Evolutionary conservation across 805 yeast genomes (phyloP).

Genomic region (Candida silvatica): DNA sequence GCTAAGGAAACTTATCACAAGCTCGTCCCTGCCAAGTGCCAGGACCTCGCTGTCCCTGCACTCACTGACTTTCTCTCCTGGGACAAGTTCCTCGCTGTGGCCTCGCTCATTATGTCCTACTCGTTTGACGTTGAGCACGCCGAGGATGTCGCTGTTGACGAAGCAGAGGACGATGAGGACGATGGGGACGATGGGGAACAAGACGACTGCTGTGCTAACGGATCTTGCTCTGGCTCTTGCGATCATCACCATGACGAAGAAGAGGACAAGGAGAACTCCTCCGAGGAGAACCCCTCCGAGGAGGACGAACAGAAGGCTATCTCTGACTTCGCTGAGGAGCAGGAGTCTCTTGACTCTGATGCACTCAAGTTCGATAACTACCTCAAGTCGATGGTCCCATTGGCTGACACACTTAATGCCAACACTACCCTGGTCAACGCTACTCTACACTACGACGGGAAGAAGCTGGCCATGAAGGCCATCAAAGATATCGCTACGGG

Average conservation of each 20-base stretch:
- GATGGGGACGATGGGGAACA: slow-evolving; percentile 12
- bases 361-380: slow-evolving; percentile 22
- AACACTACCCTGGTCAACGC: slow-evolving; percentile 77
- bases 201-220: slow-evolving; percentile 4
- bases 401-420: slow-evolving; percentile 87
- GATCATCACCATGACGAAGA: slow-evolving; percentile 26
- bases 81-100: slow-evolving; percentile 61
- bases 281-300: slow-evolving; percentile 6
- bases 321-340: slow-evolving; percentile 14
- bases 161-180: slow-evolving; percentile 18
- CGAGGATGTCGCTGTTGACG: slow-evolving; percentile 22
- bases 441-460: slow-evolving; percentile 43
- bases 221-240: neutral
- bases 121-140: slow-evolving; percentile 71
- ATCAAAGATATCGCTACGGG: slow-evolving; percentile 49
- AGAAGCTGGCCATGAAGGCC: slow-evolving; percentile 61
- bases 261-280: slow-evolving; percentile 26
- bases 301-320: slow-evolving; percentile 12
- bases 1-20: slow-evolving; percentile 54
- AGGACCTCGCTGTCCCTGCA: slow-evolving; percentile 26
- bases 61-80: slow-evolving; percentile 30
- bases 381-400: slow-evolving; percentile 81
- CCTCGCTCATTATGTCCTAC: slow-evolving; percentile 79
- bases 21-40: slow-evolving; percentile 32
- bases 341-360: slow-evolving; percentile 9